Base-by-base conservation (phyloP, 306 rosid genomes). In the Gleditsia sinensis region DNA sequence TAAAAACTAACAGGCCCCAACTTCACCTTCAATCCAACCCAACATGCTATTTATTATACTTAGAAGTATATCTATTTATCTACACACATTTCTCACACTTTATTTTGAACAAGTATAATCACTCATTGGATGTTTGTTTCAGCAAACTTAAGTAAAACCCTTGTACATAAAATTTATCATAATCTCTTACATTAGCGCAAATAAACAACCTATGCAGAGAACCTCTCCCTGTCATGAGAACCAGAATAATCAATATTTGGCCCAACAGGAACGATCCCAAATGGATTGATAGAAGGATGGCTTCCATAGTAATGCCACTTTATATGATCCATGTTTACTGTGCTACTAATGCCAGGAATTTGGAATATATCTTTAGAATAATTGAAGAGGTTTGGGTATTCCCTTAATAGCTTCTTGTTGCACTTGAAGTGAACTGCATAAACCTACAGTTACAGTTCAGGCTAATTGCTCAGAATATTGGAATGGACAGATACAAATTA, bases 401-500 rank as follows among this genome's bases (percentile, higher is more conserved):
- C 98, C 6, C 89, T 80, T 4, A 91, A 69, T 21, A 80, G 84
- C 77, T 92, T 94, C 85, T 94, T 88, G 92, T 94, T 94, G 88
- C 98, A 94, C 84, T 94, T 94, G 85, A 94, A 94, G 75, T 94
- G 97, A 77, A 94, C 97, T 20, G 73, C 94, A 78, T 94, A 94
- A 70, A 88, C 98, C 97, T 94, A 84, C 66, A 78, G 65, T 75
- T 51, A 43, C 61, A 23, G 19, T 49, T 56, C 67, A 56, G 21
- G 19, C 1, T 51, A 61, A 60, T 50, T 37, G 46, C 55, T 46
- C 45, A 43, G 33, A 69, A 67, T 17, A 57, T 34, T 20, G 42
- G 28, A 78, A 60, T 67, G 14, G 13, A 33, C 42, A 13, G 10
- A 67, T 27, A 58, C 68, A 66, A 64, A 59, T 58, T 54, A 42